Conservation (phyloP, 768 basidiomycete species). For the Tricholoma sp. region DNA sequence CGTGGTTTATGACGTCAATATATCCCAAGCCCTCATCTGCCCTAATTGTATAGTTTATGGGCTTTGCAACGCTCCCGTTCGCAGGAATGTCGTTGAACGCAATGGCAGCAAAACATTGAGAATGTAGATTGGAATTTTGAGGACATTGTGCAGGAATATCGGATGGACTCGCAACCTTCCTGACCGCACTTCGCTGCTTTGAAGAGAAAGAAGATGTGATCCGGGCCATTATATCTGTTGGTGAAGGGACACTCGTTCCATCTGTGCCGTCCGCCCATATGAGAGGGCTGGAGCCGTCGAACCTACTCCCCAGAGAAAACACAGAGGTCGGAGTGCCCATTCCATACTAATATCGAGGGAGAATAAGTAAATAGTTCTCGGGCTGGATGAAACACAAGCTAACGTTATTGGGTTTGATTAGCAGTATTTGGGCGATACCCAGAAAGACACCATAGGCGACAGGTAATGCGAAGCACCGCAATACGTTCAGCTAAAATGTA, state of each 20-base stretch:
- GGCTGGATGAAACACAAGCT: slow-evolving; percentile 14
- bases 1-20: slow-evolving; percentile 62
- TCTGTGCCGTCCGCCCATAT: slow-evolving; percentile 70
- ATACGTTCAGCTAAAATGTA: slow-evolving; percentile 43
- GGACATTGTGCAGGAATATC: slow-evolving; percentile 58
- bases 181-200: slow-evolving; percentile 43
- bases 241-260: slow-evolving; percentile 47
- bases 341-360: slow-evolving; percentile 42
- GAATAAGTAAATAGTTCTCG: not conserved
- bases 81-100: slow-evolving; percentile 55
- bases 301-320: slow-evolving; percentile 39
- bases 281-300: slow-evolving; percentile 47
- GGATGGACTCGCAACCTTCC: slow-evolving; percentile 38
- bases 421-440: slow-evolving; percentile 56
- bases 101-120: slow-evolving; percentile 66
- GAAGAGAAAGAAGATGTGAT: slow-evolving; percentile 49
- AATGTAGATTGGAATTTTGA: slow-evolving; percentile 68
- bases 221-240: slow-evolving; percentile 53
- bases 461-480: slow-evolving; percentile 61
- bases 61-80: slow-evolving; percentile 21
- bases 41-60: slow-evolving; percentile 65
- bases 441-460: slow-evolving; percentile 66
- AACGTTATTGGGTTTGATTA: slow-evolving; percentile 58
- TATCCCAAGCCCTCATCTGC: slow-evolving; percentile 61
- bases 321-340: slow-evolving; percentile 55